These are phyloP conservation scores for Tylopilus vinaceipallidus DNA, from an alignment of 768 basidiomycete species.

Conservation along the genomic window DNA sequence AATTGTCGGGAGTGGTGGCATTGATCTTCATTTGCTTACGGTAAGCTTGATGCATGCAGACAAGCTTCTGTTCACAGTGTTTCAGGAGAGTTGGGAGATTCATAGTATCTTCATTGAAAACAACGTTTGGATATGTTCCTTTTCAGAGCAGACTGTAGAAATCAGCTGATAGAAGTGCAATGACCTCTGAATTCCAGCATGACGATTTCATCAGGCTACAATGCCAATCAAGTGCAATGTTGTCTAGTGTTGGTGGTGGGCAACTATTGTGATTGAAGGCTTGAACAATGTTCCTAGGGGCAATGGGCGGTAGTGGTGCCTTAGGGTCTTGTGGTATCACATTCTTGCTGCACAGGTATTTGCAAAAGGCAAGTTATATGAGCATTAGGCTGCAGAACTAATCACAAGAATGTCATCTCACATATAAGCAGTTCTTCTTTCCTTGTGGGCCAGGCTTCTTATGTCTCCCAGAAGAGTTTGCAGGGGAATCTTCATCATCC, in stretches of 20 bases:
- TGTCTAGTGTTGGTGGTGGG: not conserved
- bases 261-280: not conserved
- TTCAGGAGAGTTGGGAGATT: not conserved
- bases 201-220: not conserved
- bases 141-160: not conserved
- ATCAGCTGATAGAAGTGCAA: not conserved
- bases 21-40: not conserved
- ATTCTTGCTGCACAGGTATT: not conserved
- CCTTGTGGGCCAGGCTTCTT: not conserved
- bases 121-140: not conserved
- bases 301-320: not conserved
- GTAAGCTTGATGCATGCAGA: not conserved
- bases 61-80: not conserved
- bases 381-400: not conserved
- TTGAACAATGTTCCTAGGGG: not conserved
- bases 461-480: not conserved
- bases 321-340: not conserved
- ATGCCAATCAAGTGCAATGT: not conserved
- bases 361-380: not conserved
- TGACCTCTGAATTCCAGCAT: not conserved
- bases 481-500: not conserved
- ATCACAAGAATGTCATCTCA: not conserved
- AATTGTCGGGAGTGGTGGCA: not conserved
- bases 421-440: conserved; percentile 1
- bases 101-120: not conserved